These are phyloP conservation scores for Botrytis byssoidea DNA, from an alignment of 2,329 filamentous ascomycete species.

Conservation along the genomic window DNA sequence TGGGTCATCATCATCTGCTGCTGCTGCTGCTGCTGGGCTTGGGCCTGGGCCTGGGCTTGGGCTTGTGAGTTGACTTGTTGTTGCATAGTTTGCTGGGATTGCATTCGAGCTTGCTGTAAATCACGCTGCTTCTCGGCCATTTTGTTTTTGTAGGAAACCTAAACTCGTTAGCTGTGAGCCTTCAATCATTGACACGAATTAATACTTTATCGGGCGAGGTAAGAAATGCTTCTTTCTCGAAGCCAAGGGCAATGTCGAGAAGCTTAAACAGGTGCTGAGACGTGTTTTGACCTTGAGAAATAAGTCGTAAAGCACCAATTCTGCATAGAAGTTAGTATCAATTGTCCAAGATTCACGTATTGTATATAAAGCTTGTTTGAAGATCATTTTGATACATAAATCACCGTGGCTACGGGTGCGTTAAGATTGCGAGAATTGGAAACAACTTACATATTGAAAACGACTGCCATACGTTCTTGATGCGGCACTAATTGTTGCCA, in stretches of 20 bases:
- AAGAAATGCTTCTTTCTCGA: conserved; percentile 37
- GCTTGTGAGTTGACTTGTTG: conserved; percentile 43
- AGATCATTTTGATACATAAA: not conserved
- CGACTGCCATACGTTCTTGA: conserved; percentile 33
- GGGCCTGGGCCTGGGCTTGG: conserved; percentile 42
- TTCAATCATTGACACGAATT: not conserved
- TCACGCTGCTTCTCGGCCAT: conserved; percentile 35
- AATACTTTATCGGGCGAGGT: conserved; percentile 35
- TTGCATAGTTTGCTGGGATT: conserved; percentile 42
- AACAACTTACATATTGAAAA: conserved; percentile 36
- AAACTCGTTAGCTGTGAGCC: conserved; percentile 24
- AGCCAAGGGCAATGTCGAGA: conserved; percentile 36
- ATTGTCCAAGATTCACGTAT: not conserved
- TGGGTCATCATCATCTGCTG: conserved; percentile 54
- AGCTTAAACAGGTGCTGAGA: conserved; percentile 29
- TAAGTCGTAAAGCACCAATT: conserved; percentile 35
- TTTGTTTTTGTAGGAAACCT: conserved; percentile 35
- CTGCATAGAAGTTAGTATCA: conserved; percentile 25
- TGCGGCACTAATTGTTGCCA: conserved; percentile 34
- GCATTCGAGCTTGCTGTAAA: conserved; percentile 33
- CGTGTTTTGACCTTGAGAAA: conserved; percentile 30
- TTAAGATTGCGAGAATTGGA: not conserved
- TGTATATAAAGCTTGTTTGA: not conserved
- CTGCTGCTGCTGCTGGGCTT: conserved; percentile 40
- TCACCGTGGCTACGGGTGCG: not conserved